A percentile compares a stretch with the other conserved stretches of the same genome.
Evolutionary conservation across 805 yeast genomes (phyloP).

Genomic region (Yarrowia phangngaensis): DNA sequence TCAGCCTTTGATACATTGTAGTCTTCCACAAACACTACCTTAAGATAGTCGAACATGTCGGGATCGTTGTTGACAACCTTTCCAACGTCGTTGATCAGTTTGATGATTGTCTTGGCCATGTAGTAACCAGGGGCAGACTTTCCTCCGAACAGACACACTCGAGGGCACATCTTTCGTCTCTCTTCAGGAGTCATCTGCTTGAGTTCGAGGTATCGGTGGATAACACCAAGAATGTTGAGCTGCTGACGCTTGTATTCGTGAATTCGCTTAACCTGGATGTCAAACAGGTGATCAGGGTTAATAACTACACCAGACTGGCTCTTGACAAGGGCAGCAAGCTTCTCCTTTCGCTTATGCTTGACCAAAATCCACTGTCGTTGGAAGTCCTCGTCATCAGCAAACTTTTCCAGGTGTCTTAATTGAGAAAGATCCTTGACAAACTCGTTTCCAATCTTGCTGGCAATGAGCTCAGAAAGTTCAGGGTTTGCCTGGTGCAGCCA

Average conservation of each 20-base stretch:
- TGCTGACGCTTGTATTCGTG: conserved; percentile 97
- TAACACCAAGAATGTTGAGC: conserved; percentile 83
- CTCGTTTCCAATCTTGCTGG: conserved; percentile 56
- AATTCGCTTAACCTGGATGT: conserved; percentile 88
- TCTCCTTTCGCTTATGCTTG: conserved; percentile 64
- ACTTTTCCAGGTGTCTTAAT: conserved; percentile 64
- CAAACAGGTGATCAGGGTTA: conserved; percentile 73
- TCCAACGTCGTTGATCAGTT: conserved; percentile 76
- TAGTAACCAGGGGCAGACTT: conserved; percentile 97
- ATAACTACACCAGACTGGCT: conserved; percentile 60
- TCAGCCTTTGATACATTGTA: conserved; percentile 94
- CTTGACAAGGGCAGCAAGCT: conserved; percentile 64
- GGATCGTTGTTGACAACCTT: conserved; percentile 74
- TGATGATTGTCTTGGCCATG: conserved; percentile 88
- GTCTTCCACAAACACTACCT: conserved; percentile 86
- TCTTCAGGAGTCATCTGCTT: conserved; percentile 64
- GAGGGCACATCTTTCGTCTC: conserved; percentile 61
- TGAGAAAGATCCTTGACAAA: conserved; percentile 64
- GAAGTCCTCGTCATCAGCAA: conserved; percentile 64
- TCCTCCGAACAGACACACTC: conserved; percentile 84
- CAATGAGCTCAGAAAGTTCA: conserved; percentile 64
- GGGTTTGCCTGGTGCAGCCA: conserved; percentile 96
- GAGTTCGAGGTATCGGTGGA: conserved; percentile 73
- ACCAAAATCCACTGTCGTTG: conserved; percentile 65
- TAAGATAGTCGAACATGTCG: conserved; percentile 69